Evolutionary conservation across 495 filamentous ascomycete species (phyloP).

Genomic region (Aspergillus haitiensis): DNA sequence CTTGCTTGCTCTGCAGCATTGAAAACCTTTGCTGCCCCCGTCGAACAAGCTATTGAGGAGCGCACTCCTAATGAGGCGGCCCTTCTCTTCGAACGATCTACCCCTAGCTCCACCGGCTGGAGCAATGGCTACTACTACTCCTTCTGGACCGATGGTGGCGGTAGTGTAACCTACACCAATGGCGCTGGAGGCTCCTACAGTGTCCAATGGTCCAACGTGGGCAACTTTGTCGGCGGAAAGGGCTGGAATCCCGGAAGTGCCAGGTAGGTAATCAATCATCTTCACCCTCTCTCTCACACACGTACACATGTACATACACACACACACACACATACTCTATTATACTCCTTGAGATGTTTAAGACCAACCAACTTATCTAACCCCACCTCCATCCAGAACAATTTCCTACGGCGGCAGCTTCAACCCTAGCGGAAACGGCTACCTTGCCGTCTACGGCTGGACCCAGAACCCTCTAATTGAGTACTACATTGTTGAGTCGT

Average conservation of each 20-base stretch:
- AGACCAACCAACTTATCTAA: too few relatives aligned
- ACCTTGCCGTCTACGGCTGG: constrained; percentile 65
- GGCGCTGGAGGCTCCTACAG: constrained; percentile 56
- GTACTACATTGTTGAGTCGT: constrained; percentile 65
- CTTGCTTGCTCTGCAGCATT: constrained; percentile 36
- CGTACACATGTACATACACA: too few relatives aligned
- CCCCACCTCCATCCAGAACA: constrained; percentile 30
- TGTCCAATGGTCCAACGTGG: constrained; percentile 52
- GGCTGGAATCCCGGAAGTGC: constrained; percentile 57
- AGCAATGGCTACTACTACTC: constrained; percentile 62
- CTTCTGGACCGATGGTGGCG: constrained; percentile 61
- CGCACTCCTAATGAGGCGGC: constrained; percentile 7
- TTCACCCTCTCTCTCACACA: background rate
- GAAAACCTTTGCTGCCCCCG: constrained; percentile 44
- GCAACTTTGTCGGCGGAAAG: constrained; percentile 64
- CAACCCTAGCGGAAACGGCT: constrained; percentile 57
- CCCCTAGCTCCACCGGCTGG: constrained; percentile 48
- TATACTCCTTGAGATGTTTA: too few relatives aligned
- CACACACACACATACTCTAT: too few relatives aligned
- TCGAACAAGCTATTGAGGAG: constrained; percentile 22
- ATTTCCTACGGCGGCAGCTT: constrained; percentile 58
- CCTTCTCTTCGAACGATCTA: constrained; percentile 31
- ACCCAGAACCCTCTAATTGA: constrained; percentile 61
- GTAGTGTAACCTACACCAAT: constrained; percentile 58
- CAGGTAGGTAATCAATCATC: constrained; percentile 37